Conservation (phyloP, 2,329 filamentous ascomycete species). For the Knoxdaviesia proteae region DNA sequence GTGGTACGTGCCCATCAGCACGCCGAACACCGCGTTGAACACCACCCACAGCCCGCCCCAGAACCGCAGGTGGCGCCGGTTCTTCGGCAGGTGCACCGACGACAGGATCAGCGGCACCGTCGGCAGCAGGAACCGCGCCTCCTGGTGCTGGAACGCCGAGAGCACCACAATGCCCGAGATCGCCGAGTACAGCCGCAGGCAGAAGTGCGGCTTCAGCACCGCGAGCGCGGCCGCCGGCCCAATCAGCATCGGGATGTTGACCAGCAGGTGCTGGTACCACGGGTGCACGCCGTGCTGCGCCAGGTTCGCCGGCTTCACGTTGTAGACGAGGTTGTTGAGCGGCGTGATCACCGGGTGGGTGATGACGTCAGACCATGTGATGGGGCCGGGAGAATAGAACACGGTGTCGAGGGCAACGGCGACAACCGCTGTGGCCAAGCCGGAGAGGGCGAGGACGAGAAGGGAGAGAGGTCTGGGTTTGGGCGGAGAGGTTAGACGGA, state of each 20-base stretch:
- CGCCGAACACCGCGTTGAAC: conserved; percentile 47
- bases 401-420: conserved; percentile 69
- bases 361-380: conserved; percentile 44
- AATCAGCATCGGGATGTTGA: conserved; percentile 51
- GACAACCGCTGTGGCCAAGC: conserved; percentile 43
- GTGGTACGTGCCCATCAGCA: conserved; percentile 64
- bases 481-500: not conserved
- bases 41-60: conserved; percentile 44
- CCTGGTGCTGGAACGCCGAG: conserved; percentile 59
- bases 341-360: conserved; percentile 50
- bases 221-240: conserved; percentile 47
- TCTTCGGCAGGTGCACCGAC: conserved; percentile 45
- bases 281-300: conserved; percentile 59
- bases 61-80: conserved; percentile 21
- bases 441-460: conserved; percentile 41
- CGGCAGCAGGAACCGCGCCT: conserved; percentile 58
- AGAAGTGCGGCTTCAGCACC: conserved; percentile 33
- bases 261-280: conserved; percentile 55
- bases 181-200: conserved; percentile 48
- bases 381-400: conserved; percentile 49
- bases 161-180: conserved; percentile 50
- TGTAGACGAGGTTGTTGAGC: conserved; percentile 60
- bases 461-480: conserved; percentile 35
- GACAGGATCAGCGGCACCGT: conserved; percentile 59
- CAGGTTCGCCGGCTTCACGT: conserved; percentile 47